A percentile compares a stretch with the other conserved stretches of the same genome.
phyloP scores from a whole-genome alignment of 345 rosid species.

The Camelina sativa region DNA sequence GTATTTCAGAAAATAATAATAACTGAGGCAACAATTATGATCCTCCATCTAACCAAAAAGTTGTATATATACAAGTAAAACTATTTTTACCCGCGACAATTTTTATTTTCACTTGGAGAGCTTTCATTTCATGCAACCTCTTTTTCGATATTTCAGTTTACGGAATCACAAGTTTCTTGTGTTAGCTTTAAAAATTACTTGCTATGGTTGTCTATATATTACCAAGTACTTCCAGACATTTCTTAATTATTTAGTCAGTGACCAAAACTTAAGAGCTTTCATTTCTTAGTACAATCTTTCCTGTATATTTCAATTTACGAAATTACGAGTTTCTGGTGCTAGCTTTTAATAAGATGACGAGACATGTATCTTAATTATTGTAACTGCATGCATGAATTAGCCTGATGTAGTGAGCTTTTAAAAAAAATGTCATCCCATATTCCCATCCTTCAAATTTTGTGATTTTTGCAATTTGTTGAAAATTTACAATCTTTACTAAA shows the following conservation, averaged over 20 bases:
- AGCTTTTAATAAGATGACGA: slow-evolving; percentile 24
- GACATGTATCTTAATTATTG: slow-evolving; percentile 22
- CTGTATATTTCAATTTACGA: slow-evolving; percentile 6
- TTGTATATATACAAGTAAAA: background rate
- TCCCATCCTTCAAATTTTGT: background rate
- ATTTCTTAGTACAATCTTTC: slow-evolving; percentile 16
- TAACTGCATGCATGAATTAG: slow-evolving; percentile 30
- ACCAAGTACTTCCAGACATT: background rate
- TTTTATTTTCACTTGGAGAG: too few species aligned
- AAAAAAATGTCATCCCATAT: background rate
- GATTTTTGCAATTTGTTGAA: slow-evolving; percentile 6
- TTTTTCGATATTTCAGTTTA: background rate
- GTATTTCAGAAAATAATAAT: slow-evolving; percentile 18
- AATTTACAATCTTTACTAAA: background rate
- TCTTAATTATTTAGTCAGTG: background rate
- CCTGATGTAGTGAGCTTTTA: slow-evolving; percentile 14
- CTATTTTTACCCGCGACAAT: slow-evolving; percentile 1
- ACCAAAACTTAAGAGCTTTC: background rate
- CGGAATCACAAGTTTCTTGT: background rate
- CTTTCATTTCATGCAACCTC: slow-evolving; percentile 26
- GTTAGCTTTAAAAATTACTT: background rate
- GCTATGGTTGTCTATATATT: background rate
- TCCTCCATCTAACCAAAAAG: slow-evolving; percentile 22
- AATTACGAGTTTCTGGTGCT: slow-evolving; percentile 25
- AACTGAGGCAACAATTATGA: slow-evolving; percentile 22